Conservation (phyloP, 345 rosid genomes). For the Garcia nutans region DNA sequence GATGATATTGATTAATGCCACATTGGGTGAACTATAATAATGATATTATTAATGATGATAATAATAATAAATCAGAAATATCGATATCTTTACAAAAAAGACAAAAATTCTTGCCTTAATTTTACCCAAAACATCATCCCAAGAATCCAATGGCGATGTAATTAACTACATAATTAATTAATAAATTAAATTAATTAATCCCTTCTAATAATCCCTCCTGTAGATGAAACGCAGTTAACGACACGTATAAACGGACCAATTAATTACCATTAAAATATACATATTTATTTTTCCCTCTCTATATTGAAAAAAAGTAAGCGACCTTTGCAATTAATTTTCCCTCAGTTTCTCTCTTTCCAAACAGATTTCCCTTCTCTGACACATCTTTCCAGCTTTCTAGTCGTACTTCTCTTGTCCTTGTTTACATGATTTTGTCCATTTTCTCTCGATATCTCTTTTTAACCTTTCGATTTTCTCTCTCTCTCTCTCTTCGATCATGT, state of each 20-base stretch:
- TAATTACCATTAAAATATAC: constrained; percentile 8
- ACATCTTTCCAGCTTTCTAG: constrained; percentile 18
- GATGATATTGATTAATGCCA: too few relatives aligned
- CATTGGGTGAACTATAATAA: too few relatives aligned
- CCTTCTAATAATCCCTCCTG: constrained; percentile 15
- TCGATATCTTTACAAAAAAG: constrained; percentile 12
- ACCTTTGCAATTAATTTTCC: constrained; percentile 25
- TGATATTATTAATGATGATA: too few relatives aligned
- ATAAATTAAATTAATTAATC: background rate
- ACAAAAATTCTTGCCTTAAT: constrained; percentile 24
- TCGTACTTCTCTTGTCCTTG: constrained; percentile 29
- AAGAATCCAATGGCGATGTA: constrained; percentile 37
- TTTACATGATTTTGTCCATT: constrained; percentile 41
- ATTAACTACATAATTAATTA: background rate
- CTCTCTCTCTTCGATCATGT: constrained; percentile 43
- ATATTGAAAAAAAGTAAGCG: constrained; percentile 19
- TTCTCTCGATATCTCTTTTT: constrained; percentile 32
- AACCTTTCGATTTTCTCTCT: constrained; percentile 10
- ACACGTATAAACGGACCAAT: constrained; percentile 30
- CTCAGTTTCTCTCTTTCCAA: constrained; percentile 31
- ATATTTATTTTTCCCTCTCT: background rate
- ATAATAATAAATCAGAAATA: background rate
- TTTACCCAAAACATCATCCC: constrained; percentile 20
- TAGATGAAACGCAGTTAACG: constrained; percentile 43
- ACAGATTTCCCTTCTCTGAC: constrained; percentile 32